Conservation (phyloP, 495 filamentous ascomycete genomes). For the Aspergillus sclerotiicarbonarius region DNA sequence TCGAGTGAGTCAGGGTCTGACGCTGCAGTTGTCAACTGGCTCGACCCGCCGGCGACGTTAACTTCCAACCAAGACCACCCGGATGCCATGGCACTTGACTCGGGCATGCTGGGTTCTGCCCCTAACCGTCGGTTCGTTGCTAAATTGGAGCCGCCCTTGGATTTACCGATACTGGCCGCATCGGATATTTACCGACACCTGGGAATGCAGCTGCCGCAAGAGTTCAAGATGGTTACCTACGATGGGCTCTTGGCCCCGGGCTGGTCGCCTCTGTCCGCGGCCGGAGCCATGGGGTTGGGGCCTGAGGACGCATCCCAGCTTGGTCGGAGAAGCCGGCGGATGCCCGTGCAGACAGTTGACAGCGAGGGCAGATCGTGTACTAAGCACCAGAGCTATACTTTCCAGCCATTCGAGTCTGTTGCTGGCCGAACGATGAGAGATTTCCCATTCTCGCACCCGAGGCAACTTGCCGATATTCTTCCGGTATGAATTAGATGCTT, state of each 20-base stretch:
- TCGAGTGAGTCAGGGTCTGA: slow-evolving; percentile 23
- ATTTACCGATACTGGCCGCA: slow-evolving; percentile 66
- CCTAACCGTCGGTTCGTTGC: slow-evolving; percentile 81
- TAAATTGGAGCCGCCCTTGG: slow-evolving; percentile 77
- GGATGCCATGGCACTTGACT: slow-evolving; percentile 49
- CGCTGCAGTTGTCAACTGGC: slow-evolving; percentile 36
- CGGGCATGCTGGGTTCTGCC: slow-evolving; percentile 45
- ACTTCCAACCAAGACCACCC: slow-evolving; percentile 34
- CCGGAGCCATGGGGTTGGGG: slow-evolving; percentile 21
- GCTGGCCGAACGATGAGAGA: slow-evolving; percentile 66
- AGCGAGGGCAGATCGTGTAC: slow-evolving; percentile 37
- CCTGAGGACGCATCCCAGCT: slow-evolving; percentile 26
- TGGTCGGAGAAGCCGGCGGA: slow-evolving; percentile 32
- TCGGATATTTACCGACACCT: slow-evolving; percentile 64
- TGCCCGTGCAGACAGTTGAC: slow-evolving; percentile 34
- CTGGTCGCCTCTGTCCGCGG: slow-evolving; percentile 24
- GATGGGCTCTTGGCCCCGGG: slow-evolving; percentile 64
- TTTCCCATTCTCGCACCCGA: slow-evolving; percentile 82
- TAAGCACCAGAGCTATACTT: slow-evolving; percentile 62
- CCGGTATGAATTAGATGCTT: slow-evolving; percentile 40
- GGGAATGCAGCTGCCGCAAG: slow-evolving; percentile 53
- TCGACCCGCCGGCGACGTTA: slow-evolving; percentile 52
- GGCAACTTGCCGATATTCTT: slow-evolving; percentile 75
- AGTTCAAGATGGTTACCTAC: slow-evolving; percentile 59
- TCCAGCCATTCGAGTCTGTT: slow-evolving; percentile 69